Evolutionary conservation across 768 basidiomycete species (phyloP).

Genomic region (Suillus alpinus): DNA sequence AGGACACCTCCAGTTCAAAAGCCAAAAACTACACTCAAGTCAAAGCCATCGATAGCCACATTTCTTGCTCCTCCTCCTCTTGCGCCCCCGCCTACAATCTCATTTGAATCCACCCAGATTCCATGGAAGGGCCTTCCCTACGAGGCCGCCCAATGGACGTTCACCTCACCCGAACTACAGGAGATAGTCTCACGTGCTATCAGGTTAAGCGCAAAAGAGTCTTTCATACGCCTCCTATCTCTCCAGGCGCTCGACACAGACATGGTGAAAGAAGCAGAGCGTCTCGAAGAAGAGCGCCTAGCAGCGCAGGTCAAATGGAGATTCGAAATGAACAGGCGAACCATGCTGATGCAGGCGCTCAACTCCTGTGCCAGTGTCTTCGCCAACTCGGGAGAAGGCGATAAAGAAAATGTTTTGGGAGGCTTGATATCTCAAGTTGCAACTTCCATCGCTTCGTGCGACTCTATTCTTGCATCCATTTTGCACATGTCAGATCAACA

Average conservation of each 20-base stretch:
- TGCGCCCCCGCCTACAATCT: constrained; percentile 47
- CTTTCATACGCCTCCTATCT: constrained; percentile 69
- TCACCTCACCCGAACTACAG: constrained; percentile 54
- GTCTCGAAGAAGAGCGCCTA: constrained; percentile 50
- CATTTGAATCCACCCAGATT: constrained; percentile 56
- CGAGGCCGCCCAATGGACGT: constrained; percentile 67
- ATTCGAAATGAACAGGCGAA: constrained; percentile 62
- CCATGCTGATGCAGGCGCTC: constrained; percentile 70
- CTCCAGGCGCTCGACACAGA: constrained; percentile 56
- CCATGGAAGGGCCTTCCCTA: constrained; percentile 67
- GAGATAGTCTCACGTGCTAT: constrained; percentile 71
- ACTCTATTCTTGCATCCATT: constrained; percentile 56
- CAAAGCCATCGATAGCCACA: constrained; percentile 17
- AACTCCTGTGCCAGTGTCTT: constrained; percentile 46
- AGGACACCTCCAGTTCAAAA: constrained; percentile 8
- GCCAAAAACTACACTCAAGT: constrained; percentile 8
- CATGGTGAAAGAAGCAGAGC: constrained; percentile 56
- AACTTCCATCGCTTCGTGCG: constrained; percentile 55
- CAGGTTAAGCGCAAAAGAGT: constrained; percentile 62
- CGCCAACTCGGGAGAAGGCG: constrained; percentile 25
- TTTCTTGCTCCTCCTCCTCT: constrained; percentile 32
- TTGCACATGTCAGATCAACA: constrained; percentile 60
- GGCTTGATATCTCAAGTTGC: constrained; percentile 57
- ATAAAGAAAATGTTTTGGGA: constrained; percentile 37
- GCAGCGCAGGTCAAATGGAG: constrained; percentile 64